Percentiles rank a stretch among this genome's conserved stretches.
phyloP scores from a whole-genome alignment of 2,329 filamentous ascomycete genomes.

The Sclerotinia trifoliorum region DNA sequence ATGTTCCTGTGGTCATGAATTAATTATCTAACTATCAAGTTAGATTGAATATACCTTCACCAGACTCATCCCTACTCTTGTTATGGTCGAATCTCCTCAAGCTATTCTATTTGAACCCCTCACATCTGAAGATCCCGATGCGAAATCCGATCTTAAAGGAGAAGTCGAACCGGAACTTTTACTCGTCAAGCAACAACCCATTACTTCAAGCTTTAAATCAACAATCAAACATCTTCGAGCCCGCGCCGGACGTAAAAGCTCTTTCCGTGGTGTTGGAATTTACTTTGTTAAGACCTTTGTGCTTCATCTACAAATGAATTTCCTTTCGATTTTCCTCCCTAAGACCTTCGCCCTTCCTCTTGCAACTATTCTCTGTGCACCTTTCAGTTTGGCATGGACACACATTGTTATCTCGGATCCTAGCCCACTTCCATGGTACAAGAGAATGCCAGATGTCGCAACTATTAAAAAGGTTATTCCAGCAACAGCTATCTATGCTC shows the following conservation, averaged over 20 bases:
- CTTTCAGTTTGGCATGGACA: constrained; percentile 75
- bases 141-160: constrained; percentile 34
- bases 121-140: constrained; percentile 39
- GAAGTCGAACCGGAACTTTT: constrained; percentile 45
- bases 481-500: constrained; percentile 63
- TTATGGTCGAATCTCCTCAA: constrained; percentile 60
- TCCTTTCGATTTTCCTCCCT: constrained; percentile 45
- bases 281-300: constrained; percentile 49
- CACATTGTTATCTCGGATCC: constrained; percentile 78
- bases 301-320: constrained; percentile 31
- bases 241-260: constrained; percentile 61
- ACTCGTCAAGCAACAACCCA: constrained; percentile 52
- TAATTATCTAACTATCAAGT: constrained; percentile 24
- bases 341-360: constrained; percentile 53
- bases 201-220: constrained; percentile 59
- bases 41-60: constrained; percentile 57
- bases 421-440: constrained; percentile 61
- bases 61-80: constrained; percentile 58
- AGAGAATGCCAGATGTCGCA: constrained; percentile 61
- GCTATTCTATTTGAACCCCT: constrained; percentile 50
- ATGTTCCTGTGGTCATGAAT: neutral
- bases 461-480: constrained; percentile 67
- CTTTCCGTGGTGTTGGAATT: constrained; percentile 66
- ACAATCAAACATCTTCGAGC: constrained; percentile 61
- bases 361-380: constrained; percentile 60